Percentiles rank a stretch among this genome's conserved stretches.
These are phyloP conservation scores for Saccharomycopsis vini DNA, from an alignment of 805 yeast species.

Conservation along the genomic window DNA sequence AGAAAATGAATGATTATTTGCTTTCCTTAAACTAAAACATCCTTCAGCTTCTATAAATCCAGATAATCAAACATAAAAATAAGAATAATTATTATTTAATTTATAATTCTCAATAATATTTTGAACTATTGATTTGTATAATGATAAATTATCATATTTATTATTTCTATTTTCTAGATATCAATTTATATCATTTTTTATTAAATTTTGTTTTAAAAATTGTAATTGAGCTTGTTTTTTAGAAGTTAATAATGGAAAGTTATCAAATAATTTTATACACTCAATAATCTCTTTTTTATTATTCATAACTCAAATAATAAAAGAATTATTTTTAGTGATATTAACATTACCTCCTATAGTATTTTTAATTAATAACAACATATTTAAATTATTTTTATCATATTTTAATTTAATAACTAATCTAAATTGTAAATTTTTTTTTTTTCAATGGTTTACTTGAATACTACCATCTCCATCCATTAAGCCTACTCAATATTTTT, in stretches of 20 bases:
- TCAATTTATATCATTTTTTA: no score
- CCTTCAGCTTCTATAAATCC: conserved; percentile 11
- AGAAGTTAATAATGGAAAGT: no score
- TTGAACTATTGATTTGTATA: conserved; percentile 2
- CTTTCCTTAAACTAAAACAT: conserved; percentile 4
- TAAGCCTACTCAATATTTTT: conserved; percentile 1
- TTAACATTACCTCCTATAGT: no score
- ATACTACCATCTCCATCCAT: conserved; percentile 9
- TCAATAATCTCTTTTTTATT: conserved; percentile 1
- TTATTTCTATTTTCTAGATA: no score
- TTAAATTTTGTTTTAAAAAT: no score
- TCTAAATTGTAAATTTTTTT: conserved; percentile 1
- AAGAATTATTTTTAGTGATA: conserved; percentile 7
- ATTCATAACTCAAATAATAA: conserved; percentile 3
- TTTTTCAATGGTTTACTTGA: conserved; percentile 5
- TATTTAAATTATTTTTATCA: no score
- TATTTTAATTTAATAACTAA: conserved; percentile 7
- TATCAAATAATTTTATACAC: background rate
- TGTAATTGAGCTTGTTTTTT: no score
- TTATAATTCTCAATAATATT: conserved; percentile 7
- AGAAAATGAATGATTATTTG: conserved; percentile 1
- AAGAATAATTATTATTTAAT: conserved; percentile 6
- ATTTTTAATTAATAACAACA: no score
- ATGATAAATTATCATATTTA: no score
- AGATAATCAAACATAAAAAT: no score